phyloP scores from a whole-genome alignment of 345 rosid genomes.

The Ailanthus altissimus region DNA sequence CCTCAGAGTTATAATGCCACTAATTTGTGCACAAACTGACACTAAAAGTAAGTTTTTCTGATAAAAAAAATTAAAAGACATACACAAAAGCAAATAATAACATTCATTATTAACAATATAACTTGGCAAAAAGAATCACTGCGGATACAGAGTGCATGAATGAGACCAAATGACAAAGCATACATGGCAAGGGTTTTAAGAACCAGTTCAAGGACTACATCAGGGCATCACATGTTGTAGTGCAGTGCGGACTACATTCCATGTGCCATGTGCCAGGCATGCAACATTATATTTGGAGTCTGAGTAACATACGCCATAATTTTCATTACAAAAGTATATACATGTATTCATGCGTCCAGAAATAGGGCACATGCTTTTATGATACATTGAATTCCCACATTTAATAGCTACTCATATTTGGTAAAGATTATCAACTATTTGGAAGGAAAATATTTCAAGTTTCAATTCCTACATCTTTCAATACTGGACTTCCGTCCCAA shows the following conservation, averaged over 20 bases:
- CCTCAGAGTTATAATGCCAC: background rate
- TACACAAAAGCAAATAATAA: background rate
- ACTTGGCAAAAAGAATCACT: background rate
- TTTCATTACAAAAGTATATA: background rate
- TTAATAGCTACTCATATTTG: background rate
- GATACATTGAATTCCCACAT: background rate
- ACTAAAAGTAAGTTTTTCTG: background rate
- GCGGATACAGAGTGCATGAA: background rate
- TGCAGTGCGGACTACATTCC: background rate
- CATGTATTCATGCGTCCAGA: background rate
- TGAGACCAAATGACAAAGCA: background rate
- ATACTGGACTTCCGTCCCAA: background rate
- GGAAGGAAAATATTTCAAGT: background rate
- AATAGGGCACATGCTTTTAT: background rate
- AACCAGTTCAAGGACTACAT: conserved; percentile 4
- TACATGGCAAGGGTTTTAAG: background rate
- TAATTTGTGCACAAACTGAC: background rate
- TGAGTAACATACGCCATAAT: background rate
- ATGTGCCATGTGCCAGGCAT: background rate
- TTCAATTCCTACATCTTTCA: background rate
- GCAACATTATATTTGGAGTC: background rate
- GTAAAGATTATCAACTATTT: background rate
- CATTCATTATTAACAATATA: background rate
- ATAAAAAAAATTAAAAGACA: background rate
- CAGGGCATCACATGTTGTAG: background rate